Percentiles rank a stretch among this genome's conserved stretches.
These are phyloP conservation scores for Aquilaria yunnanensis DNA, from an alignment of 345 rosid genomes.

Conservation along the genomic window DNA sequence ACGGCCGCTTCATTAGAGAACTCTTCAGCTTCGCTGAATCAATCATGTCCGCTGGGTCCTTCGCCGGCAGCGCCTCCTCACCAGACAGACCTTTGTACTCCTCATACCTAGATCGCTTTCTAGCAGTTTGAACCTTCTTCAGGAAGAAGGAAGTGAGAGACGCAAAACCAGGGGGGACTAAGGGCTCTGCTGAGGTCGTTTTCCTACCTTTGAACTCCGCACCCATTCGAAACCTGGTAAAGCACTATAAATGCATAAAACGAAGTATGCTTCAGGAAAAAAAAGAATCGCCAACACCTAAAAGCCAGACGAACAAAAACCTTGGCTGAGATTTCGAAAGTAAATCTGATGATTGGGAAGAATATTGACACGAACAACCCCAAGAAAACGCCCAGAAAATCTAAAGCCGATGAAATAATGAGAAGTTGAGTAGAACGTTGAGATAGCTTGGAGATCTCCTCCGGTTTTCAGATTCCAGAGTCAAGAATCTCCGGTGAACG, in stretches of 20 bases:
- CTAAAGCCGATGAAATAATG: too few relatives aligned
- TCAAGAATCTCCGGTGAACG: too few relatives aligned
- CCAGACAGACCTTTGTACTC: constrained; percentile 1
- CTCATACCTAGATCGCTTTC: constrained; percentile 7
- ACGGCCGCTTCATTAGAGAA: constrained; percentile 24
- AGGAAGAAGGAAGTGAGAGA: constrained; percentile 37
- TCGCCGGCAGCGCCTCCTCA: background rate
- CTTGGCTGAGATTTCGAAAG: too few relatives aligned
- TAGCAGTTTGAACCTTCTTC: constrained; percentile 24
- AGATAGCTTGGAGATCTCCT: too few relatives aligned
- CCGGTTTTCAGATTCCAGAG: too few relatives aligned
- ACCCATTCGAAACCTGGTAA: constrained; percentile 17
- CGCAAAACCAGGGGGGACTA: constrained; percentile 35
- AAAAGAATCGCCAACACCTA: too few relatives aligned
- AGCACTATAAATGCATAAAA: background rate
- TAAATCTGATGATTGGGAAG: too few relatives aligned
- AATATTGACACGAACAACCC: too few relatives aligned
- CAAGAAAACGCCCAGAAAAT: too few relatives aligned
- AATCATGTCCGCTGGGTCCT: constrained; percentile 1
- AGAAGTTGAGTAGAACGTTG: too few relatives aligned
- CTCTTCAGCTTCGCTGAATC: constrained; percentile 16
- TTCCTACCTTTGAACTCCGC: constrained; percentile 2
- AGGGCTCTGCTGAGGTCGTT: constrained; percentile 6
- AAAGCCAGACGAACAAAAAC: too few relatives aligned
- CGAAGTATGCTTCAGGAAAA: too few relatives aligned